Evolutionary conservation across 2,329 filamentous ascomycete species (phyloP), one percentile per base, ranked within the genome.

Genomic region (Setomelanomma holmii): DNA sequence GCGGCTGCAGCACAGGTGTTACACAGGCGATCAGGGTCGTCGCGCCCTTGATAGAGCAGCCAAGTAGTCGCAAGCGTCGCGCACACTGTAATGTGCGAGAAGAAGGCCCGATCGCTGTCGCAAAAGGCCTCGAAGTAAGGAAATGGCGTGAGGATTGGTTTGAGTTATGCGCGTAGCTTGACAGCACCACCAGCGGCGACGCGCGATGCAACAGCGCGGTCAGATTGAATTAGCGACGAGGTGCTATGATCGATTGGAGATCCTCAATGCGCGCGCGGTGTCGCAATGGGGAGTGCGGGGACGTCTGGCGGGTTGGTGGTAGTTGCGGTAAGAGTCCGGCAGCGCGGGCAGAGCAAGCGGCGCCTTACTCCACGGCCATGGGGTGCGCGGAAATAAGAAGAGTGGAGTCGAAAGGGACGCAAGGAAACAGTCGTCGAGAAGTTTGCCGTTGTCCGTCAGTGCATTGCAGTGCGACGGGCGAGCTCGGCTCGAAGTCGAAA

Each of bases 1-100:
- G 67, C 64, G 61, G 61, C 62, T 65, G 63, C n/a, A n/a, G n/a
- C 66, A 66, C 50, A 53, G 42, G 44, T 49, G 69, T 72, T 69
- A 69, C 68, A 73, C 67, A 53, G 57, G 56, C 61, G 60, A 66
- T 56, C 53, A 58, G 60, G 56, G 61, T 60, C 56, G 53, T 43
- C 50, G 60, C 55, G 66, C 49, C 58, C 55, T 65, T 58, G 58
- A 40, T 51, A 49, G 38, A 51, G 60, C 45, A 47, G 33, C 46
- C 44, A 49, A 55, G 55, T 49, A 49, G 53, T 59, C 46, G 53
- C 54, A 57, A 60, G 59, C 44, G 55, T 57, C 46, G 66, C 63
- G 62, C 63, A 56, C 56, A 34, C 38, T 54, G 45, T 40, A 40
- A 55, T 55, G 51, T 51, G 58, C 50, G 36, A 36, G 36, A 21